Evolutionary conservation across 2,329 filamentous ascomycete genomes (phyloP).

Genomic region (Diaporthe batatas): DNA sequence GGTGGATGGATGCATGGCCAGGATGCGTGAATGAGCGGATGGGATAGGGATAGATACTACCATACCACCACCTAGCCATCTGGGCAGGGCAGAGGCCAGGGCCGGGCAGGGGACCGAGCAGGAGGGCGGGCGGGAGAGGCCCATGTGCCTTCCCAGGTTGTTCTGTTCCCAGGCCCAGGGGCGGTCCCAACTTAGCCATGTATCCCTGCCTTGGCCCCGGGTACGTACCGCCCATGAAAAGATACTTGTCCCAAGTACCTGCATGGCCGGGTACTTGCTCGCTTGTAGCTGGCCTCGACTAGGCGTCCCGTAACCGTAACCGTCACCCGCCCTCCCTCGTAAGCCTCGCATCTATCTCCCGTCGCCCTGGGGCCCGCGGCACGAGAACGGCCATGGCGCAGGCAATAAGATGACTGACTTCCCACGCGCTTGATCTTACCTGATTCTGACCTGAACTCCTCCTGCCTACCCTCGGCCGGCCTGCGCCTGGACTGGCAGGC

Average conservation of each 20-base stretch:
- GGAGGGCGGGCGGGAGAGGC: conserved; percentile 22
- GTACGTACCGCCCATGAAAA: neutral
- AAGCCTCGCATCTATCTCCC: conserved; percentile 26
- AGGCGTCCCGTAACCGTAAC: neutral
- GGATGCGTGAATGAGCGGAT: conserved; percentile 23
- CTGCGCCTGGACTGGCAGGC: neutral
- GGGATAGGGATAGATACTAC: conserved; percentile 20
- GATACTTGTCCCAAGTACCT: conserved; percentile 24
- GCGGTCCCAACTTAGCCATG: conserved; percentile 11
- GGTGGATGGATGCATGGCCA: conserved; percentile 22
- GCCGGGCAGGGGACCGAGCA: conserved; percentile 28
- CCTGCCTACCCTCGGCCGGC: neutral
- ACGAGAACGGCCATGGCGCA: conserved; percentile 21
- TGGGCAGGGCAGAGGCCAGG: conserved; percentile 12
- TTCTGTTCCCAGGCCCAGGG: conserved; percentile 25
- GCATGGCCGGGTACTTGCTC: conserved; percentile 1
- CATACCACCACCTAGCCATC: no score
- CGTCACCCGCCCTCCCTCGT: conserved; percentile 25
- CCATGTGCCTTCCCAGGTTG: conserved; percentile 34
- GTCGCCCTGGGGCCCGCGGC: conserved; percentile 19
- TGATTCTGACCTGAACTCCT: neutral
- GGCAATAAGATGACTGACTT: conserved; percentile 21
- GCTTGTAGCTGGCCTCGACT: neutral
- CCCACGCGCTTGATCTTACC: neutral
- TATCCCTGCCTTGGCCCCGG: conserved; percentile 11